Evolutionary conservation across 768 basidiomycete genomes (phyloP), one percentile per base, ranked within the genome.

Genomic region (Russula vinacea): DNA sequence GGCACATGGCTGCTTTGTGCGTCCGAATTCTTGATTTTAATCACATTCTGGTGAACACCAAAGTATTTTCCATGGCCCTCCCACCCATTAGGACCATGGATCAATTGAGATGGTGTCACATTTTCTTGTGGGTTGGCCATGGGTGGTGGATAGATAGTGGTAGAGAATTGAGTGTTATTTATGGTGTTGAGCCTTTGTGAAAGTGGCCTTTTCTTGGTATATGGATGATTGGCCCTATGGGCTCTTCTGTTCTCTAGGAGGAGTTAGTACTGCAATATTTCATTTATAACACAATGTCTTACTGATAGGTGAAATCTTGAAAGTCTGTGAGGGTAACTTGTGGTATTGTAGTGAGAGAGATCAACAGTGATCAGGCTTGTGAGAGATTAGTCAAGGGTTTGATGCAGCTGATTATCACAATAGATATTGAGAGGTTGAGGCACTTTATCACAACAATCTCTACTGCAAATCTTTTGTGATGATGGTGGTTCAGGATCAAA

Each of bases 301-400:
- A 60, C 63, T 64, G 13, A 44, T 54, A n/a, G 52, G 62, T 54
- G 62, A 5, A 47, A 64, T 59, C 6, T 58, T 64, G 62, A 40
- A 53, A 32, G 5, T 24, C 29, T 22, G 22, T 22, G 10, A 0
- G 8, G 29, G 7, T 13, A n/a, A 0, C 10, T 14, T 26, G 14
- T 1, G 1, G 33, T 37, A 11, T 60, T 49, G 13, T 51, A 7
- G n/a, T 9, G 19, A 11, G 33, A 17, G 32, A 19, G 33, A 7
- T 29, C 5, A n/a, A 17, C 26, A 32, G 5, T 40, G 29, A n/a
- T 14, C 35, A 16, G 8, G 8, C 29, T 35, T 39, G 37, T 39
- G 37, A 32, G 17, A 40, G 17, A 11, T 6, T 39, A 7, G 14
- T 45, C n/a, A 7, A 29, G 40, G 35, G 13, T 10, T 33, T 22